Conservation (phyloP, 306 rosid genomes). For the Sicyos edulis region DNA sequence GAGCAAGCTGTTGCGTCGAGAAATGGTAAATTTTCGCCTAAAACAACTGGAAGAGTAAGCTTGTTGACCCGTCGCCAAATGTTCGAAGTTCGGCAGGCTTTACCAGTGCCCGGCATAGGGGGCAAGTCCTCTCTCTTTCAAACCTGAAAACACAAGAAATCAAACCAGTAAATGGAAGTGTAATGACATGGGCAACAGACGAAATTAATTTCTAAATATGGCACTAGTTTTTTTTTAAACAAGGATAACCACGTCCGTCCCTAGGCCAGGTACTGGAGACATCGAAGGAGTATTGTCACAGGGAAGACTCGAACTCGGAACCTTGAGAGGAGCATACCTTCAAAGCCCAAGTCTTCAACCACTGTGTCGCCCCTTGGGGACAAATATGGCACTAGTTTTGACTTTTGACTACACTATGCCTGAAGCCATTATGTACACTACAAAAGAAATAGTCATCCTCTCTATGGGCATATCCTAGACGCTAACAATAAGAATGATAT, state of each 20-base stretch:
- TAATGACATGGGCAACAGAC: background rate
- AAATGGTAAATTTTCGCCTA: constrained; percentile 15
- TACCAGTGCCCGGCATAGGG: constrained; percentile 75
- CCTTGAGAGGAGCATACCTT: too few relatives aligned
- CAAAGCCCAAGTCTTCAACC: too few relatives aligned
- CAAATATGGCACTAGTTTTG: background rate
- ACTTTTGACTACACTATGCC: background rate
- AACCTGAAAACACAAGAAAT: constrained; percentile 51
- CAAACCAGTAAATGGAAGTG: background rate
- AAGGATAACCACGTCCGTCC: too few relatives aligned
- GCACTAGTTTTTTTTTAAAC: background rate
- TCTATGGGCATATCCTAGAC: too few relatives aligned
- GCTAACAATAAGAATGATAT: too few relatives aligned
- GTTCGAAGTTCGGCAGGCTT: constrained; percentile 65
- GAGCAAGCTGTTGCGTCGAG: background rate
- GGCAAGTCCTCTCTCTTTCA: constrained; percentile 92
- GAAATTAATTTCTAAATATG: background rate
- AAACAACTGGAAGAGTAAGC: constrained; percentile 64
- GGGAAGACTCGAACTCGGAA: too few relatives aligned
- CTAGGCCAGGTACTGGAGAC: too few relatives aligned
- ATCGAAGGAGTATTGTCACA: too few relatives aligned
- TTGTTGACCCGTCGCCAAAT: constrained; percentile 87
- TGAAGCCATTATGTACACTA: background rate
- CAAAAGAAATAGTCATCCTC: background rate
- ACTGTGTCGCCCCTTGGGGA: too few relatives aligned